Percentiles rank a stretch among this genome's conserved stretches.
Conservation (phyloP, 306 rosid species). For the Quillaja saponaria region DNA sequence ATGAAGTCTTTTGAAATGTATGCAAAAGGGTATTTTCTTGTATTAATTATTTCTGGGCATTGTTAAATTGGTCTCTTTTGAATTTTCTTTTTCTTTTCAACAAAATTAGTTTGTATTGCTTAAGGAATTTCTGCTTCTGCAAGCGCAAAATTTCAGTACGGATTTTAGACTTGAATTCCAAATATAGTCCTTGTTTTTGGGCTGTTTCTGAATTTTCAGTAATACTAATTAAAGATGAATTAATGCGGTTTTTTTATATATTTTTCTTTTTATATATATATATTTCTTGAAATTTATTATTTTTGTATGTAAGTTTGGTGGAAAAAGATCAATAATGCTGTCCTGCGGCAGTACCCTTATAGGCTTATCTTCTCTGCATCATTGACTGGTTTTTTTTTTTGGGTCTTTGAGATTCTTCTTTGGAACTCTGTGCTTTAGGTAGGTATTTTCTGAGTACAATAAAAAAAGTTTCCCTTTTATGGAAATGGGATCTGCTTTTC, state of each 20-base stretch:
- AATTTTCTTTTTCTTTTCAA: slow-evolving; percentile 15
- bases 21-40: not conserved
- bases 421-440: slow-evolving; percentile 85
- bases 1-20: slow-evolving; percentile 9
- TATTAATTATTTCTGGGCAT: slow-evolving; percentile 20
- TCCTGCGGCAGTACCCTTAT: slow-evolving; percentile 55
- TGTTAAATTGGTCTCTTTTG: slow-evolving; percentile 18
- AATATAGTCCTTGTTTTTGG: slow-evolving; percentile 22
- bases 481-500: slow-evolving; percentile 87
- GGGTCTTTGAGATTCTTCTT: slow-evolving; percentile 68
- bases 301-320: no score
- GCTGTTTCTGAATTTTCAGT: slow-evolving; percentile 31
- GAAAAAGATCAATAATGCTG: slow-evolving; percentile 62
- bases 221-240: slow-evolving; percentile 26
- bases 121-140: slow-evolving; percentile 36
- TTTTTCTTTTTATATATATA: slow-evolving; percentile 23
- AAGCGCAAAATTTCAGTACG: slow-evolving; percentile 33
- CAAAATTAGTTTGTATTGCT: slow-evolving; percentile 34
- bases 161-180: slow-evolving; percentile 39
- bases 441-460: slow-evolving; percentile 76
- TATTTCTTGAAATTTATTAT: slow-evolving; percentile 26
- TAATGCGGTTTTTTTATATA: slow-evolving; percentile 29
- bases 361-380: slow-evolving; percentile 72
- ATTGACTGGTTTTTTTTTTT: slow-evolving; percentile 50
- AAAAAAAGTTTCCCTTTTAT: slow-evolving; percentile 69